Evolutionary conservation across 2,329 filamentous ascomycete genomes (phyloP).

Genomic region (Grosmannia penicillata): DNA sequence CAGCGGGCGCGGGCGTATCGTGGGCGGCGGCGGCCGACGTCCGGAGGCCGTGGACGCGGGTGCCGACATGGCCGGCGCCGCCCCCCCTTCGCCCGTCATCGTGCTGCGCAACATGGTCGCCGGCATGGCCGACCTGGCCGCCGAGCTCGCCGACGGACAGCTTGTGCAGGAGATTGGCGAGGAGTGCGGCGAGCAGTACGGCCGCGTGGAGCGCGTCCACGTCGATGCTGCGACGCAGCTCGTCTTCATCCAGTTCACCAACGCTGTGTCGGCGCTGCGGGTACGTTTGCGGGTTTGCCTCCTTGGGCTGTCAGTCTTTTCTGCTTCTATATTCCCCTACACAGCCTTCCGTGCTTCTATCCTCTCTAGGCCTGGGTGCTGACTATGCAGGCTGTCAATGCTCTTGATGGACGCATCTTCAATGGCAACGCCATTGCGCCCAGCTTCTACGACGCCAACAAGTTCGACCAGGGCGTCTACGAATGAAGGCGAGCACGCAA

Average conservation of each 20-base stretch:
- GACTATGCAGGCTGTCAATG: constrained; percentile 62
- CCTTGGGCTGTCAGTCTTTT: too few species aligned
- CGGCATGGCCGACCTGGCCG: constrained; percentile 58
- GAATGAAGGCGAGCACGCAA: constrained; percentile 2
- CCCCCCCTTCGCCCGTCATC: constrained; percentile 54
- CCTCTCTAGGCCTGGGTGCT: constrained; percentile 1
- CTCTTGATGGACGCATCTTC: constrained; percentile 74
- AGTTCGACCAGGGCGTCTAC: constrained; percentile 53
- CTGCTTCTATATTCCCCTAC: neutral
- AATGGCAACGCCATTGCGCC: constrained; percentile 76
- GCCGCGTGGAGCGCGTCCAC: constrained; percentile 64
- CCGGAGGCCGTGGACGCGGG: constrained; percentile 21
- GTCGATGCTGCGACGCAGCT: constrained; percentile 49
- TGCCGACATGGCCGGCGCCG: constrained; percentile 7
- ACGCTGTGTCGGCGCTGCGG: constrained; percentile 66
- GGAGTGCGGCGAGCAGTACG: constrained; percentile 71
- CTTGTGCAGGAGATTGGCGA: constrained; percentile 92
- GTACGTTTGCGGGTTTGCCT: too few species aligned
- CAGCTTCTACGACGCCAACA: constrained; percentile 66
- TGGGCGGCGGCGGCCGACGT: constrained; percentile 57
- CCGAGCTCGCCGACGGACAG: constrained; percentile 54
- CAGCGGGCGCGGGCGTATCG: constrained; percentile 63
- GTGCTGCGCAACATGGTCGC: constrained; percentile 76
- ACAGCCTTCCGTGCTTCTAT: neutral
- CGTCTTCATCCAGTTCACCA: constrained; percentile 91